These are phyloP conservation scores for Anastatica hierochuntica DNA, from an alignment of 345 rosid species.

Conservation along the genomic window DNA sequence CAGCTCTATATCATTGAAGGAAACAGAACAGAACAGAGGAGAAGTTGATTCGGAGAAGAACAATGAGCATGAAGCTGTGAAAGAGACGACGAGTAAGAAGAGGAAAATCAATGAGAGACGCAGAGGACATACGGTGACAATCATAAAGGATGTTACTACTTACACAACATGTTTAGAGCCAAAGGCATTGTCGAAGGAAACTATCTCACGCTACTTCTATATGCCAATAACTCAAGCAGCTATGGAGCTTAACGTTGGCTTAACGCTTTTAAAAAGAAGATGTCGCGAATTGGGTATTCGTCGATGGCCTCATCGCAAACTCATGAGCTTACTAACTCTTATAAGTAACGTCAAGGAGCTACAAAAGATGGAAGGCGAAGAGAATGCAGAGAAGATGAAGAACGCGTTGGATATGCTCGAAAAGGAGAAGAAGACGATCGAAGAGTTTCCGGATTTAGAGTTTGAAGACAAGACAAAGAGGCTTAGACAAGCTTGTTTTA, in stretches of 20 bases:
- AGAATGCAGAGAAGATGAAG: conserved; percentile 20
- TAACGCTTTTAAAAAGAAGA: conserved; percentile 58
- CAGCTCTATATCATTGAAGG: conserved; percentile 27
- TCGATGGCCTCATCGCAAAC: conserved; percentile 70
- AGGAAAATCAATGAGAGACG: not conserved
- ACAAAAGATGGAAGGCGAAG: conserved; percentile 29
- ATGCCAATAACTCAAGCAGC: conserved; percentile 68
- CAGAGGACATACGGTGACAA: conserved; percentile 7
- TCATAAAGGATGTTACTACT: not conserved
- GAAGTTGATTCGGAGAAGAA: conserved; percentile 3
- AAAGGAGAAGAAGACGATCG: conserved; percentile 50
- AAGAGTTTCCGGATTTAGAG: conserved; percentile 52
- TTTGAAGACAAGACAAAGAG: conserved; percentile 55
- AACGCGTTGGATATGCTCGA: conserved; percentile 48
- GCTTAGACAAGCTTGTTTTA: conserved; percentile 81
- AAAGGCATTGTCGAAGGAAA: conserved; percentile 28
- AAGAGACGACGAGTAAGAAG: conserved; percentile 10
- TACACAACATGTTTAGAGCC: conserved; percentile 1
- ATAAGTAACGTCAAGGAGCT: conserved; percentile 42
- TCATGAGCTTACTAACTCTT: conserved; percentile 50
- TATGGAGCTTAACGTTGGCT: conserved; percentile 49
- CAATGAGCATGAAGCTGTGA: not conserved
- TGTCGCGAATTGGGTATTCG: conserved; percentile 55
- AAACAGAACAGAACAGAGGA: conserved; percentile 23
- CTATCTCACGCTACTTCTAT: conserved; percentile 44